Conservation (phyloP, 1,284 basidiomycete species). For the Xerocomus amazonicus region DNA sequence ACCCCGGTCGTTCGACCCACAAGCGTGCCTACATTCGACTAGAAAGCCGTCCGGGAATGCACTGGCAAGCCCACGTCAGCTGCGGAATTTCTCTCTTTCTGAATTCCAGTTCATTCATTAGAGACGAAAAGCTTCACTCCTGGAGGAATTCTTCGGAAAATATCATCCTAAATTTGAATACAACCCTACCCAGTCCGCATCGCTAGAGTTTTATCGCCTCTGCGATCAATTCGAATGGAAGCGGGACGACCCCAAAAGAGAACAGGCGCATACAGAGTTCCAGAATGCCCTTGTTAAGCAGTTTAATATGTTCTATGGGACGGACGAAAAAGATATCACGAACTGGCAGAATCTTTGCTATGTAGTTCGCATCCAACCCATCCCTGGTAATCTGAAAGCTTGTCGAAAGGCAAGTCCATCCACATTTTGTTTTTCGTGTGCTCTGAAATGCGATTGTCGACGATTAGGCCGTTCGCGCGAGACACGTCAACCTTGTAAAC, state of each 20-base stretch:
- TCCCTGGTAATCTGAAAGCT: conserved; percentile 5
- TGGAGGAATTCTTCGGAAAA: conserved; percentile 6
- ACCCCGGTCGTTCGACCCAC: too few relatives aligned
- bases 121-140: background rate
- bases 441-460: too few relatives aligned
- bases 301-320: conserved; percentile 21
- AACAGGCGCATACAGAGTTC: conserved; percentile 4
- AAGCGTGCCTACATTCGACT: too few relatives aligned
- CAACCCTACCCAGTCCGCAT: conserved; percentile 13
- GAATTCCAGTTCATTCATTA: background rate
- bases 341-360: conserved; percentile 14
- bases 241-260: background rate
- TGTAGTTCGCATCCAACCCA: conserved; percentile 5
- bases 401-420: conserved; percentile 14
- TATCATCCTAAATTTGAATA: conserved; percentile 8
- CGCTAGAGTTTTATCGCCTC: conserved; percentile 22
- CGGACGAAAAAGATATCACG: background rate
- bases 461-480: conserved; percentile 8
- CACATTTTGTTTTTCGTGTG: background rate
- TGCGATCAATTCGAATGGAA: conserved; percentile 13
- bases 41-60: too few relatives aligned
- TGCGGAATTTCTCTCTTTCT: too few relatives aligned
- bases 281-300: conserved; percentile 14
- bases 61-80: too few relatives aligned
- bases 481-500: conserved; percentile 18